phyloP scores from a whole-genome alignment of 441 rosid genomes.

The Pelargonium myrrhifolium region DNA sequence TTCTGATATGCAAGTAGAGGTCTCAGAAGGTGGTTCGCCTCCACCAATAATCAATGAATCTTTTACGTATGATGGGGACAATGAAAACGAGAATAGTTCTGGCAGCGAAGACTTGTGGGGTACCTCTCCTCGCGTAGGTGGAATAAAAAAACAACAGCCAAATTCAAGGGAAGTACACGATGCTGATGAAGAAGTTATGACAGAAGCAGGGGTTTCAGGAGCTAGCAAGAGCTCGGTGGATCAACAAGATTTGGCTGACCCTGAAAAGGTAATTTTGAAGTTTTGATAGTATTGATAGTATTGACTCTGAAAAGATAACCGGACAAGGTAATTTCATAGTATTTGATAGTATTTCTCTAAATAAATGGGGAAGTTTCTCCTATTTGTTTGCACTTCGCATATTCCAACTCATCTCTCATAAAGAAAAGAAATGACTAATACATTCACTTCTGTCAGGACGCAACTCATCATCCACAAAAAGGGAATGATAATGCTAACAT shows the following conservation, averaged over 20 bases:
- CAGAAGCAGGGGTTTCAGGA: conserved; percentile 12
- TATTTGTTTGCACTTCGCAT: too few relatives aligned
- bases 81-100: conserved; percentile 35
- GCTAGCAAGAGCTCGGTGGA: conserved; percentile 15
- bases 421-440: conserved; percentile 3
- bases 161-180: conserved; percentile 19
- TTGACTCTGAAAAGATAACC: conserved; percentile 18
- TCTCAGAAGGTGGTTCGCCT: conserved; percentile 80
- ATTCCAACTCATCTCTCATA: too few relatives aligned
- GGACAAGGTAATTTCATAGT: conserved; percentile 3
- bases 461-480: conserved; percentile 14
- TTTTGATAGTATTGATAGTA: not conserved
- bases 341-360: not conserved
- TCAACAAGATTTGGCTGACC: conserved; percentile 22
- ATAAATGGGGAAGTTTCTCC: not conserved
- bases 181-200: conserved; percentile 15
- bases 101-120: conserved; percentile 46
- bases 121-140: conserved; percentile 28
- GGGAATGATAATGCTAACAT: conserved; percentile 8
- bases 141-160: conserved; percentile 20
- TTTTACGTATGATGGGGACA: conserved; percentile 41
- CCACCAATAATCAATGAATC: conserved; percentile 45
- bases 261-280: too few relatives aligned
- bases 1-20: conserved; percentile 90
- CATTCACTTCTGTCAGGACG: conserved; percentile 21